Conservation (phyloP, 208 protist genomes). For the Histomonas meleagridis region DNA sequence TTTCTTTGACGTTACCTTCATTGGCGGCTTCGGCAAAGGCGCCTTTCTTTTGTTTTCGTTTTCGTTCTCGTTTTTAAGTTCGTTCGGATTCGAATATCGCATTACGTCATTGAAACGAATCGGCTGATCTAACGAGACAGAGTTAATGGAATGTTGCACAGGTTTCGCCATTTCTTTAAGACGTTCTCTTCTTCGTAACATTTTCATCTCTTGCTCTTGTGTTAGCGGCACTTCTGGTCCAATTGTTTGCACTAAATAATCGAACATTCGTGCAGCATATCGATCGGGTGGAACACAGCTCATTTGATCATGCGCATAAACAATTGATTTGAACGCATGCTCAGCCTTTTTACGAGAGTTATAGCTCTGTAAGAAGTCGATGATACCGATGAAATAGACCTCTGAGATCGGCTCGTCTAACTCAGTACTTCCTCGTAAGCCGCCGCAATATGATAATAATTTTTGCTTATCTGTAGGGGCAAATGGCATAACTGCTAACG, state of each 20-base stretch:
- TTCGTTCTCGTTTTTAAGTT: too few species aligned
- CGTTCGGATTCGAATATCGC: too few species aligned
- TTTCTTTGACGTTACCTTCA: too few species aligned
- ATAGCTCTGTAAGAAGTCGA: slow-evolving; percentile 39
- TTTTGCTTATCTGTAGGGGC: background rate
- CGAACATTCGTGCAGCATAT: background rate
- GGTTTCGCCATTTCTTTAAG: background rate
- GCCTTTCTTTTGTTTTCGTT: too few species aligned
- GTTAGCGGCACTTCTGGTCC: background rate
- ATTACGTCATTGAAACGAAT: too few species aligned
- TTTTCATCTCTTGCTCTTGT: background rate
- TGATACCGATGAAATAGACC: slow-evolving; percentile 41
- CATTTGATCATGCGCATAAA: background rate
- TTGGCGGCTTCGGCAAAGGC: too few species aligned
- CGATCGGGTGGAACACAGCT: background rate
- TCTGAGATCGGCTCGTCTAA: background rate
- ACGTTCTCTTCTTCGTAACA: background rate
- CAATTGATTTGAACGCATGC: background rate
- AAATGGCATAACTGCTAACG: background rate
- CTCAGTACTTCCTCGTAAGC: background rate
- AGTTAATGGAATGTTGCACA: too few species aligned
- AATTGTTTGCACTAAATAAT: background rate
- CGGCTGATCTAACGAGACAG: too few species aligned
- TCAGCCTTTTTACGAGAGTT: slow-evolving; percentile 35
- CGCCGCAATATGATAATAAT: background rate